Conservation (phyloP, 139 green algal genomes). For the Tetradesmus lagerheimii region DNA sequence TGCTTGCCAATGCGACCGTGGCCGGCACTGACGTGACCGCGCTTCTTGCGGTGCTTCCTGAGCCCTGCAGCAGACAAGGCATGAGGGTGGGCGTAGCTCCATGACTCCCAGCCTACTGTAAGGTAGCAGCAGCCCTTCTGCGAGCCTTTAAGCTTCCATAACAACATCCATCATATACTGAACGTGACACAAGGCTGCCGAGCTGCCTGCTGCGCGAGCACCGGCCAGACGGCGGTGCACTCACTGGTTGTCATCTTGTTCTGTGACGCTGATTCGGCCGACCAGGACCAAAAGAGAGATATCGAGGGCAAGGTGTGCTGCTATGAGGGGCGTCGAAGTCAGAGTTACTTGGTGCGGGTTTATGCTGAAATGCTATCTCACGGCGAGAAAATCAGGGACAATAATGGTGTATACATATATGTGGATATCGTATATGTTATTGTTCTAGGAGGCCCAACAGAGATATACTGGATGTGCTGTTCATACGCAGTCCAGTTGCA, state of each 20-base stretch:
- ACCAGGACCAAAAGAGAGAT: constrained; percentile 31
- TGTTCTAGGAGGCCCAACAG: no score
- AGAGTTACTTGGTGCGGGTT: constrained; percentile 5
- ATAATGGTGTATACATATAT: no score
- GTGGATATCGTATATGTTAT: no score
- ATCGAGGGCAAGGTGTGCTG: background rate
- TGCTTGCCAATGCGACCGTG: constrained; percentile 99
- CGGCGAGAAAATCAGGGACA: no score
- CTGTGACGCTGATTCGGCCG: background rate
- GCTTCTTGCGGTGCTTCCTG: constrained; percentile 99
- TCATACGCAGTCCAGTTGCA: no score
- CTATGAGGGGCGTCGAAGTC: background rate
- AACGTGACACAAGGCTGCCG: background rate
- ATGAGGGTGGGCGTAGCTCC: background rate
- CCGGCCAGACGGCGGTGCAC: constrained; percentile 19
- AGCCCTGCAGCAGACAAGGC: constrained; percentile 62
- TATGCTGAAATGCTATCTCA: background rate
- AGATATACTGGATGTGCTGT: no score
- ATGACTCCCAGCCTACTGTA: background rate
- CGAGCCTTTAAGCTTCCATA: background rate
- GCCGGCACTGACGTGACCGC: constrained; percentile 97
- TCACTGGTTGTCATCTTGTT: constrained; percentile 49
- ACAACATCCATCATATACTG: background rate
- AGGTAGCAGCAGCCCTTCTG: background rate
- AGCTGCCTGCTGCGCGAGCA: background rate